Evolutionary conservation across 2,329 filamentous ascomycete species (phyloP), one percentile per base, ranked within the genome.

Genomic region (Arthrocladium fulminans): DNA sequence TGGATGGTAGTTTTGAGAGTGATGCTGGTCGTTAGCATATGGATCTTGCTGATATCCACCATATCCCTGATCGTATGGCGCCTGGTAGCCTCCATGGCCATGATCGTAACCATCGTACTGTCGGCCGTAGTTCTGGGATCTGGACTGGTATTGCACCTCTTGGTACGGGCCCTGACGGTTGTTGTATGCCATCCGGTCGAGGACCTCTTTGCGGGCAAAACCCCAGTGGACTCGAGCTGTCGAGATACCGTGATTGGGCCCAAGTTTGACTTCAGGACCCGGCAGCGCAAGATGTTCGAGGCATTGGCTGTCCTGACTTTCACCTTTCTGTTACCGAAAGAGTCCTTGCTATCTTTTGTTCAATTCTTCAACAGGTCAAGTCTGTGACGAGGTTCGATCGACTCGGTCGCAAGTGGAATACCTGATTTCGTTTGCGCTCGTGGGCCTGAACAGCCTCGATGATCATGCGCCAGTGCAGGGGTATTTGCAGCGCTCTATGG

Each of bases 11-110:
- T 3, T 7, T 30, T 38, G 41, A 19, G 34, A 12, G 15, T 35
- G 27, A 23, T 25, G 41, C 37, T 50, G 48, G 15, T 44, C 38
- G 19, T 37, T 27, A 8, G 2, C 30, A 27, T 47, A 50, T 2
- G 29, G 34, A 12, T 50, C 39, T 29, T 38, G 32, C 15, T 45
- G 43, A 23, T 40, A 38, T 13, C 13, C 29, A 10, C 37, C 22
- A 19, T 47, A 22, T n/a, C 23, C 30, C 20, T 45, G 29, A 25
- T 32, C 48, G 9, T 42, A 6, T 17, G 40, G 45, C 4, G 6
- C n/a, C 20, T 25, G 32, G 24, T 40, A 40, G 4, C 7, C 44
- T 19, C 12, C 20, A 4, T 32, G 27, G 15, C 7, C 23, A 7
- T 24, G 32, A 27, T 25, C 32, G 15, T 47, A 19, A 37, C 20